phyloP scores from a whole-genome alignment of 345 rosid genomes.

The Salix arbutifolia region DNA sequence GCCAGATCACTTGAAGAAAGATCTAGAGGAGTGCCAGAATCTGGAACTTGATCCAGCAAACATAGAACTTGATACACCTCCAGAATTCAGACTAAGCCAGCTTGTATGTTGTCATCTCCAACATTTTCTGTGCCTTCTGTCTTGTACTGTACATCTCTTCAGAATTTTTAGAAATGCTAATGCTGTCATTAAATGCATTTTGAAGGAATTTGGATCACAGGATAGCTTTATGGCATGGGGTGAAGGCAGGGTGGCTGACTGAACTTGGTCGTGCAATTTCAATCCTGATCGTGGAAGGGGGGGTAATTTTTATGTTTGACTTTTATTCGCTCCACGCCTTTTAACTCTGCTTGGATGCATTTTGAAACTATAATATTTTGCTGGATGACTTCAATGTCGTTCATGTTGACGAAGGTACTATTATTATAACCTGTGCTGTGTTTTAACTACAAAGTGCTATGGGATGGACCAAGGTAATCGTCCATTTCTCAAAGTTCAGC shows the following conservation, averaged over 20 bases:
- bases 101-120: slow-evolving; percentile 46
- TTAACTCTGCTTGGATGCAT: neutral
- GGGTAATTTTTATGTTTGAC: neutral
- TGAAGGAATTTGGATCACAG: slow-evolving; percentile 89
- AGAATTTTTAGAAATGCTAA: neutral
- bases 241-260: slow-evolving; percentile 45
- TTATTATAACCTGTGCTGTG: neutral
- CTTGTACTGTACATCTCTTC: neutral
- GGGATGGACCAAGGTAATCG: neutral
- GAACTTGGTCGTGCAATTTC: neutral
- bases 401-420: slow-evolving; percentile 3
- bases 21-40: slow-evolving; percentile 83
- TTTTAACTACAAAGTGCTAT: neutral
- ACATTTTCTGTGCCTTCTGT: neutral
- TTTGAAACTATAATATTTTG: slow-evolving; percentile 5
- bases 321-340: neutral
- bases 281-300: neutral
- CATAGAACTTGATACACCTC: slow-evolving; percentile 86
- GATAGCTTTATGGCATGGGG: slow-evolving; percentile 89
- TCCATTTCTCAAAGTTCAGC: neutral
- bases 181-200: neutral
- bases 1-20: slow-evolving; percentile 69
- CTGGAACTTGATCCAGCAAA: slow-evolving; percentile 65
- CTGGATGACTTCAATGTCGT: neutral
- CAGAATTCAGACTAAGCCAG: slow-evolving; percentile 90